These are phyloP conservation scores for Tripidium arundinaceum DNA, from an alignment of 202 grass and related monocot species.

Conservation along the genomic window DNA sequence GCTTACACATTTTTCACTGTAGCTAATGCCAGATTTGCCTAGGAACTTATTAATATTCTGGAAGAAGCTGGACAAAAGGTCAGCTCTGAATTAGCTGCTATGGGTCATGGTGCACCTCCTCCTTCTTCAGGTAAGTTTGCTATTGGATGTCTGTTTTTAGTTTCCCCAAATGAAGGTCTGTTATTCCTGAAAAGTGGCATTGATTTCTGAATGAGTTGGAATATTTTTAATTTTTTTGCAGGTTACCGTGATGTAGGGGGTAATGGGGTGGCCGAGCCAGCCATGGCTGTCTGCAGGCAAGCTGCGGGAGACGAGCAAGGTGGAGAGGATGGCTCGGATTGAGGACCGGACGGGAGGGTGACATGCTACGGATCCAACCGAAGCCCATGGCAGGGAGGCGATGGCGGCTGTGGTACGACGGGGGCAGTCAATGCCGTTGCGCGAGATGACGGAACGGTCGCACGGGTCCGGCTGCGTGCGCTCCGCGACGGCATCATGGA, in stretches of 20 bases:
- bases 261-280: conserved; percentile 55
- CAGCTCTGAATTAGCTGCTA: conserved; percentile 74
- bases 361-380: too few relatives aligned
- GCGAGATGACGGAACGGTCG: too few relatives aligned
- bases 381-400: too few relatives aligned
- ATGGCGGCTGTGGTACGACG: too few relatives aligned
- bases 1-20: conserved; percentile 94
- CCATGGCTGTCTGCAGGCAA: too few relatives aligned
- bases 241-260: conserved; percentile 59
- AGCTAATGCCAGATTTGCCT: conserved; percentile 84
- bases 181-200: background rate
- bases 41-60: conserved; percentile 82
- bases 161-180: background rate
- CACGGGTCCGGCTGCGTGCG: too few relatives aligned
- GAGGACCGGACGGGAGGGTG: too few relatives aligned
- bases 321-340: too few relatives aligned
- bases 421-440: too few relatives aligned
- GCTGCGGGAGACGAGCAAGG: too few relatives aligned
- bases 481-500: too few relatives aligned
- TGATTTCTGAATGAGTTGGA: conserved; percentile 17
- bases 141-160: background rate
- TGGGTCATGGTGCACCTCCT: conserved; percentile 66
- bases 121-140: conserved; percentile 52
- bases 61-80: conserved; percentile 94
- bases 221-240: conserved; percentile 37